A percentile compares a stretch with the other conserved stretches of the same genome.
These are phyloP conservation scores for Cercophora newfieldiana DNA, from an alignment of 495 filamentous ascomycete species.

Conservation along the genomic window DNA sequence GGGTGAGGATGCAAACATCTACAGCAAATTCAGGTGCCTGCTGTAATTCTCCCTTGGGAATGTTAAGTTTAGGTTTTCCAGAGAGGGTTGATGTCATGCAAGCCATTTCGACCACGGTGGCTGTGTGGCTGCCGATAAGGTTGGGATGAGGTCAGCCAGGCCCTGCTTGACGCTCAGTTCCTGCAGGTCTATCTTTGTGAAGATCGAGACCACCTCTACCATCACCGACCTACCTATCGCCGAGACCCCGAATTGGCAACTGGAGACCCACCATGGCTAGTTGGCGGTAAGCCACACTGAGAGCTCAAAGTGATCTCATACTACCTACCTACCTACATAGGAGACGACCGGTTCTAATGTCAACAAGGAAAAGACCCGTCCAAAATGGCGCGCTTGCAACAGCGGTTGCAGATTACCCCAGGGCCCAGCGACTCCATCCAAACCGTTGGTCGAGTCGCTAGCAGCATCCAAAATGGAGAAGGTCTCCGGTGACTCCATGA, in stretches of 20 bases:
- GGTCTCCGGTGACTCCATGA: neutral
- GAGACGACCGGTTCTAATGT: slow-evolving; percentile 1
- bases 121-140: neutral
- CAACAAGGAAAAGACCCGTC: neutral
- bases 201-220: neutral
- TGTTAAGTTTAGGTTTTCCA: neutral
- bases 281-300: neutral
- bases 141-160: neutral
- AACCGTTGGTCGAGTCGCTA: neutral
- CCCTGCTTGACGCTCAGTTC: no score
- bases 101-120: neutral
- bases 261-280: neutral
- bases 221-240: neutral
- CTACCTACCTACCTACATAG: neutral
- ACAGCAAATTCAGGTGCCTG: neutral
- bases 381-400: slow-evolving; percentile 7
- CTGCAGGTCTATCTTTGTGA: slow-evolving; percentile 11
- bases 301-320: no score
- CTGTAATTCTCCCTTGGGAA: neutral
- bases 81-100: neutral
- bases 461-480: neutral
- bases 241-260: neutral
- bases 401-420: slow-evolving; percentile 17
- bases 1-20: neutral
- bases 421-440: neutral